These are phyloP conservation scores for Geosmithia flava DNA, from an alignment of 2,329 filamentous ascomycete genomes.

Conservation along the genomic window DNA sequence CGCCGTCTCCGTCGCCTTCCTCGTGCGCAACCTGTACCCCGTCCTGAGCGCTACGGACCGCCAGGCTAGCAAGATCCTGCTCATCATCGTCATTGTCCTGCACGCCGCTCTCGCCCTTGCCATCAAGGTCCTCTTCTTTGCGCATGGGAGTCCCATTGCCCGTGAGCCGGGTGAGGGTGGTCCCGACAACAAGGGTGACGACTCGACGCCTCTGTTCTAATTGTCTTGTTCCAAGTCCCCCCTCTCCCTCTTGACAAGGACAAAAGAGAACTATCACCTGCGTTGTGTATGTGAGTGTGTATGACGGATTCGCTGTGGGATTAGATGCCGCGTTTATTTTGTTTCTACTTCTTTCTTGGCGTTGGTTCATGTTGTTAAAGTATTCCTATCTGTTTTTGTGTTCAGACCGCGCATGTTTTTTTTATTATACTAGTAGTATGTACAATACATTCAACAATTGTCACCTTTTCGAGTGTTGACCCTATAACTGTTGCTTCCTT, in stretches of 20 bases:
- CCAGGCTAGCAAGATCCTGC: slow-evolving; percentile 77
- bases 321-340: not conserved
- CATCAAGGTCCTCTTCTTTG: slow-evolving; percentile 96
- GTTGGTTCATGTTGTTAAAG: not conserved
- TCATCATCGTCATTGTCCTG: slow-evolving; percentile 71
- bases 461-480: too few relatives aligned
- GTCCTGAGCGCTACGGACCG: slow-evolving; percentile 86
- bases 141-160: slow-evolving; percentile 48
- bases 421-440: not conserved
- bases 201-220: slow-evolving; percentile 9
- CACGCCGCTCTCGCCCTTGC: slow-evolving; percentile 86
- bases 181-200: slow-evolving; percentile 8
- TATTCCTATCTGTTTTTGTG: not conserved
- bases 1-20: slow-evolving; percentile 68
- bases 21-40: slow-evolving; percentile 79
- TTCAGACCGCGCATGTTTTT: not conserved
- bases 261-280: too few relatives aligned
- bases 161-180: slow-evolving; percentile 16
- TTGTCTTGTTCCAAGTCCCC: too few relatives aligned
- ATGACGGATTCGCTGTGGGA: not conserved
- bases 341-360: not conserved
- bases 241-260: too few relatives aligned
- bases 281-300: not conserved
- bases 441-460: not conserved
- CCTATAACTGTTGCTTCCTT: too few relatives aligned